A percentile compares a stretch with the other conserved stretches of the same genome.
These are phyloP conservation scores for Priceomyces melissophilus DNA, from an alignment of 805 yeast species.

Conservation along the genomic window DNA sequence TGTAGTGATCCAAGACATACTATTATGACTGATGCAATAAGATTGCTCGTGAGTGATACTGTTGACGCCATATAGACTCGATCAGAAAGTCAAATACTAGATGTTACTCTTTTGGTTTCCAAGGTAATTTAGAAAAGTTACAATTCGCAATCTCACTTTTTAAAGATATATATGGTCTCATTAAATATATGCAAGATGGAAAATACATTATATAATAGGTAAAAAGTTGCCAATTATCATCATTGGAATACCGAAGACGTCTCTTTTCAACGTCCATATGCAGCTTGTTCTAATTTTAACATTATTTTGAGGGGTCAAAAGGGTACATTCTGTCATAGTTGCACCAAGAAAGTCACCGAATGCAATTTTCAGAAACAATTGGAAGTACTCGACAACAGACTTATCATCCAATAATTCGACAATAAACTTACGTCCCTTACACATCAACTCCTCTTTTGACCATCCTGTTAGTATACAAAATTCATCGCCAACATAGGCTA, in stretches of 20 bases:
- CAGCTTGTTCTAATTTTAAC: slow-evolving; percentile 71
- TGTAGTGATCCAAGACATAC: slow-evolving; percentile 79
- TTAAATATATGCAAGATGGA: slow-evolving; percentile 1
- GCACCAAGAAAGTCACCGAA: slow-evolving; percentile 86
- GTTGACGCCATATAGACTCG: neutral
- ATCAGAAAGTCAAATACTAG: neutral
- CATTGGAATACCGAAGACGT: slow-evolving; percentile 95
- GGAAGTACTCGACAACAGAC: slow-evolving; percentile 84
- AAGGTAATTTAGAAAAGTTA: neutral
- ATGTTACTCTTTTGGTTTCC: neutral
- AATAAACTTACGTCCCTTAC: slow-evolving; percentile 63
- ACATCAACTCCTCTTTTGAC: slow-evolving; percentile 65
- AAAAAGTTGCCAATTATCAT: slow-evolving; percentile 93
- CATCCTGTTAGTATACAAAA: slow-evolving; percentile 90
- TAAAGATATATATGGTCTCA: neutral
- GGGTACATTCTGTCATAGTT: slow-evolving; percentile 82
- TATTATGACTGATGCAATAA: slow-evolving; percentile 48
- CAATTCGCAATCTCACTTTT: slow-evolving; percentile 1
- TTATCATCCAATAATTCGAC: slow-evolving; percentile 84
- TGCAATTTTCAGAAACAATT: slow-evolving; percentile 77
- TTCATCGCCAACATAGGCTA: slow-evolving; percentile 93
- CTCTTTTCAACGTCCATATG: slow-evolving; percentile 91
- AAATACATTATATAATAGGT: slow-evolving; percentile 52
- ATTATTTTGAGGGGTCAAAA: slow-evolving; percentile 54
- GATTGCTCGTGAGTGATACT: slow-evolving; percentile 21